These are phyloP conservation scores for Lunularia cruciata DNA, from an alignment of 225 moss, liverwort and hornwort genomes.

Conservation along the genomic window DNA sequence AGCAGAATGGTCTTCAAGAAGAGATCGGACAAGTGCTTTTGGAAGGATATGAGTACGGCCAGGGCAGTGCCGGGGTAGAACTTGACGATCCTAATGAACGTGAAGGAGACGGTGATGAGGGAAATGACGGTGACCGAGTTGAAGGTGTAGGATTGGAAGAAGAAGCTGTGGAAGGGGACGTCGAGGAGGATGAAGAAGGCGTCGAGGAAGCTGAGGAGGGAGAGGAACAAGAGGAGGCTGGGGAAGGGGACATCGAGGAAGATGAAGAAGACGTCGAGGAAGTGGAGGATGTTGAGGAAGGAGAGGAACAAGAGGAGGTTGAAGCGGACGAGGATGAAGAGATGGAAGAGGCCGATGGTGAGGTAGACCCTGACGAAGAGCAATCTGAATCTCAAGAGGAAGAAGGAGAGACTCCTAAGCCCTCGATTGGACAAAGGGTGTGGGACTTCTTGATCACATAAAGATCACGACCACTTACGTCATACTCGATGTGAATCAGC, in stretches of 20 bases:
- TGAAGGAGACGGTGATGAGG: slow-evolving; percentile 22
- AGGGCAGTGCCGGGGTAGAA: slow-evolving; percentile 38
- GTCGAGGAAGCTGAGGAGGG: slow-evolving; percentile 35
- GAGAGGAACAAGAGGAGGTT: slow-evolving; percentile 42
- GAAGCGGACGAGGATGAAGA: slow-evolving; percentile 37
- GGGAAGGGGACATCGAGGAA: slow-evolving; percentile 26
- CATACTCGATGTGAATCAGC: background rate
- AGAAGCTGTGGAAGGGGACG: too few relatives aligned
- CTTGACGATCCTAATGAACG: slow-evolving; percentile 32
- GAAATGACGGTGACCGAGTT: slow-evolving; percentile 40
- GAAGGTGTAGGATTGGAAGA: slow-evolving; percentile 40
- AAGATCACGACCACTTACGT: slow-evolving; percentile 3
- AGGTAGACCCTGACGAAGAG: slow-evolving; percentile 45
- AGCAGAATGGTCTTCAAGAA: slow-evolving; percentile 28
- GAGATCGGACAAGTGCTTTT: slow-evolving; percentile 13
- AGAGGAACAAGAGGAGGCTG: slow-evolving; percentile 50
- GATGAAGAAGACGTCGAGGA: slow-evolving; percentile 24
- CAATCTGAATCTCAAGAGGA: slow-evolving; percentile 54
- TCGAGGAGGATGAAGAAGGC: slow-evolving; percentile 39
- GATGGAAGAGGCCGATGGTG: slow-evolving; percentile 36
- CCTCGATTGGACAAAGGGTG: slow-evolving; percentile 69
- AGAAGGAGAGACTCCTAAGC: slow-evolving; percentile 21
- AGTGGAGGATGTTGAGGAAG: slow-evolving; percentile 35
- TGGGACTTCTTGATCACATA: slow-evolving; percentile 97
- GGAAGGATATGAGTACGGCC: slow-evolving; percentile 47